phyloP scores from a whole-genome alignment of 2,329 filamentous ascomycete genomes.

The Penicillium hesseltinei region DNA sequence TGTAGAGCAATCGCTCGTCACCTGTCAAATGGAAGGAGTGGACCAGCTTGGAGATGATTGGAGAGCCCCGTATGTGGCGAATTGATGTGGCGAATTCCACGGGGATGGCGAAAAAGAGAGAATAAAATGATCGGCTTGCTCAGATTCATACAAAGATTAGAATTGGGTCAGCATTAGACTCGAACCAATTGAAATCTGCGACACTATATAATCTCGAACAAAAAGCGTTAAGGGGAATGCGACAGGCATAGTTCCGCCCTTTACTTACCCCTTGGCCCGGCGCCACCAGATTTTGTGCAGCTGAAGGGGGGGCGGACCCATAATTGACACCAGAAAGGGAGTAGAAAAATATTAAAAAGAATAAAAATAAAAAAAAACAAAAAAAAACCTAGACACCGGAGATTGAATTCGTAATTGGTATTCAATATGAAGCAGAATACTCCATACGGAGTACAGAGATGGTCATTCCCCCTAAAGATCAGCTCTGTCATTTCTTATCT shows the following conservation, averaged over 20 bases:
- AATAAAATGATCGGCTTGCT: background rate
- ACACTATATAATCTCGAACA: background rate
- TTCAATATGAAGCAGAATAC: background rate
- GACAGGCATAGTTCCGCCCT: background rate
- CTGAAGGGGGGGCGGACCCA: slow-evolving; percentile 13
- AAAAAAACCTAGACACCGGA: background rate
- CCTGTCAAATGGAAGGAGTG: background rate
- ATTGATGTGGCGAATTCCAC: slow-evolving; percentile 7
- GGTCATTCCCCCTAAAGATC: slow-evolving; percentile 7
- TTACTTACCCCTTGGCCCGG: slow-evolving; percentile 4
- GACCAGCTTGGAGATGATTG: background rate
- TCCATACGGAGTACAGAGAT: background rate
- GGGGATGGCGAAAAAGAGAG: background rate
- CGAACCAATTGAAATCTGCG: background rate
- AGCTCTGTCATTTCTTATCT: slow-evolving; percentile 17
- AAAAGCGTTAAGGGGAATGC: background rate
- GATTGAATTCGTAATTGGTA: background rate
- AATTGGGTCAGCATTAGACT: background rate
- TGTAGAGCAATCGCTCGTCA: background rate
- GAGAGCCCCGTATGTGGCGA: slow-evolving; percentile 4
- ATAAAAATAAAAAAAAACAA: background rate
- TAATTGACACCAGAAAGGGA: slow-evolving; percentile 18
- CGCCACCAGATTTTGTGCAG: slow-evolving; percentile 19
- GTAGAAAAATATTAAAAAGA: background rate
- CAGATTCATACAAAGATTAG: background rate